Base-by-base conservation (phyloP, 306 rosid genomes). In the Luffa aegyptiaca region DNA sequence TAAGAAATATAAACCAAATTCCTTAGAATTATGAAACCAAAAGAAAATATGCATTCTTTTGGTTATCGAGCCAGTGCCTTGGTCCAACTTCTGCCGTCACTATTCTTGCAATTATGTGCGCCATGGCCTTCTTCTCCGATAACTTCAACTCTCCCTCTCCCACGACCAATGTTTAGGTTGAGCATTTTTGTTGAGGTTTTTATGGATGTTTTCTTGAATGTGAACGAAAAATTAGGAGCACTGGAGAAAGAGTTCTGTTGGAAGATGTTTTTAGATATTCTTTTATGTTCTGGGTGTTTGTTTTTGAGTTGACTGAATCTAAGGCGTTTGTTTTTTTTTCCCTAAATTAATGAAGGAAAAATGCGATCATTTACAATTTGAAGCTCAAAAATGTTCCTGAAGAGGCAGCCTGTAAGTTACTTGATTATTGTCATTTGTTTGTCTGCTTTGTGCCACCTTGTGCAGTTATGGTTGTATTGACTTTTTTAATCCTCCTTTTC, bases 51-150 rank as follows among this genome's bases (percentile, higher is more conserved):
- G 96, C 92, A 89, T 82, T 86, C 93, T 2, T 85, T 88, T 83
- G 90, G 89, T 31, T 85, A 88, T 76, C 82, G 93, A 88, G 90
- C 87, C 35, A 88, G 86, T 44, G 92, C 90, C n/a, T 4, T 91
- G 84, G 56, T 85, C 21, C n/a, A n/a, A 88, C 93, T 35, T 91
- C 89, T 51, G 83, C 90, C 31, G 64, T 91, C 5, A 91, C 91
- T 11, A 86, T 91, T 78, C 83, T 91, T 0, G 96, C 92, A 6
- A 79, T 91, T 5, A 83, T 88, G 81, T 91, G 90, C 82, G 90
- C 89, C 82, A 88, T 91, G 80, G 92, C 93, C 4, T 91, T 93
- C 42, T n/a, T 89, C 10, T 80, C 92, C 5, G 93, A 91, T 68
- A 84, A 88, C 56, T 84, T 89, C 82, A 88, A 85, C 81, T 63